Base-by-base conservation (phyloP, 805 yeast species). In the Wickerhamiella shivajii region DNA sequence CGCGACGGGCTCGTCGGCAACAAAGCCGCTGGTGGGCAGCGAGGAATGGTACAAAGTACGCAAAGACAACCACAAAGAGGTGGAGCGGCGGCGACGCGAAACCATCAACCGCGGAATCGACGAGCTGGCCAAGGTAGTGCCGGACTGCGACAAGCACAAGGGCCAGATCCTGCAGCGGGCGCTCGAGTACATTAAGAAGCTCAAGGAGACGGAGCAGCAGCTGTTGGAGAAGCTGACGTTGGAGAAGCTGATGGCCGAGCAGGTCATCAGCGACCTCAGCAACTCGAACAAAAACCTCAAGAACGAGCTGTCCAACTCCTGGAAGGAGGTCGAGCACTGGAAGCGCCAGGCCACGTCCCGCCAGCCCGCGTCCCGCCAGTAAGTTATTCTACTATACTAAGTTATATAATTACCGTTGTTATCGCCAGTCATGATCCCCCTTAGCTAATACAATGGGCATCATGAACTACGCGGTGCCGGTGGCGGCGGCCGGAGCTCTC, bases 141-240 rank as follows among this genome's bases (percentile, higher is more conserved):
- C 51, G 16, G 51, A 47, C 31, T 48, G 51, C 34, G 52, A 48
- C 42, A 45, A 47, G 31, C 87, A 87, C 57, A 90, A 90, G 63
- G 78, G 96, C 12, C 87, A 83, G 53, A 80, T 87, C 39, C 64
- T 90, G 45, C 74, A 73, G 49, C 68, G 87, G 39, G 93, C 94
- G 3, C 87, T 81, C 21, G 95, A 85, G 51, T 83, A 78, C 51
- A 90, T 90, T 53, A 74, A 77, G 56, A 71, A 85, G 57, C 67
- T 90, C 52, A 80, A 84, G 57, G 94, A 81, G 47, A 81, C 80
- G 47, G 96, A 85, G 57, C 75, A 72, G 56, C 74, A 77, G 48
- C 79, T 80, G 52, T 76, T 83, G 47, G 95, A 87, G 57, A 87
- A 90, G 61, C 81, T 93, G 81, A 85, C 96, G 5, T 65, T 87